Evolutionary conservation across 2,329 filamentous ascomycete species (phyloP), one percentile per base, ranked within the genome.

Genomic region (Colletotrichum siamense): DNA sequence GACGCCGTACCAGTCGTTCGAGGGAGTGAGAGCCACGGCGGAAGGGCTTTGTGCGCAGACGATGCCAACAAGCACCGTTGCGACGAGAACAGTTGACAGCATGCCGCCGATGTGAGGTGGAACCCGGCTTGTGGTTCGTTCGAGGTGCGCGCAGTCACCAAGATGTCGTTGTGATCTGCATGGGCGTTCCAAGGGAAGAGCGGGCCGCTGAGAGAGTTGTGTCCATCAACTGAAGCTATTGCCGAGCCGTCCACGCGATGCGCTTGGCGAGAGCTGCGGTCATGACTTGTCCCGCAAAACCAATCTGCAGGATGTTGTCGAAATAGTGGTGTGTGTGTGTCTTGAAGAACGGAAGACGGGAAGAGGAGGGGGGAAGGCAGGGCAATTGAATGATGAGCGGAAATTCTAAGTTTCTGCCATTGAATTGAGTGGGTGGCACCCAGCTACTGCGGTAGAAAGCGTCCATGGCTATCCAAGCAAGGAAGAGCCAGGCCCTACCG

Each of bases 1-100:
- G 78, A 90, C 88, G 64, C 92, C 92, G 77, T 91, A 88, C 77
- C 77, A 79, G 36, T 71, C 68, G 22, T 39, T 36, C 26, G 73
- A 77, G 57, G 76, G 76, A 39, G 64, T 71, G 24, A 79, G 69
- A 44, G 77, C 76, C 26, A 79, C 61, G 69, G 74, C 76, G 59
- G 77, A 69, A 30, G 69, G 77, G 13, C 59, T 61, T n/a, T 77
- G 63, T 34, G 77, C 76, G 65, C 36, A 34, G 32, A 73, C 71
- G 44, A 69, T 59, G 67, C 64, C 77, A 71, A 52, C 34, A 22
- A 78, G 68, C 49, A 75, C 36, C 44, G 72, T 44, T 63, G 68
- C 74, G 39, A 78, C 61, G 55, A 78, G 28, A 63, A 59, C 28
- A 16, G 18, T 63, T 44, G 72, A 70, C 39, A 67, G 62, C 72